Evolutionary conservation across 2,329 filamentous ascomycete genomes (phyloP), one percentile per base, ranked within the genome.

Genomic region (Aspergillus aculeatus): DNA sequence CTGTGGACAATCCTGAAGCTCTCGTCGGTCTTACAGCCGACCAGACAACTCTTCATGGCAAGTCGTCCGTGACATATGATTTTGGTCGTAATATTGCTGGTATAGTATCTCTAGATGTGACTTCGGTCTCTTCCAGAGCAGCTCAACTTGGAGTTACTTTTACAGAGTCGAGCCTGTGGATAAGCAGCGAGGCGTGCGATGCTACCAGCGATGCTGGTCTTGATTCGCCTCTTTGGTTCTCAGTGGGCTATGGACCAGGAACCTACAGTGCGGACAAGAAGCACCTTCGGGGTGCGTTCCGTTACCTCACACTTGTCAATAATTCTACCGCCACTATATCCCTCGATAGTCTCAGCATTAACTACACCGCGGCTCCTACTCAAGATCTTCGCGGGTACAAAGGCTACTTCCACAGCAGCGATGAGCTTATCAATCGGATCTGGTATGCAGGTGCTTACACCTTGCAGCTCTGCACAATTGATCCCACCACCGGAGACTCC

Each of bases 391-490:
- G 76, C 41, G 75, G 76, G 7, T 83, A 83, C 62, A 77, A 75
- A 16, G 82, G 82, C 4, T 83, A 83, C 63, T 84, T 83, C 54
- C 74, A 82, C 64, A 80, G 75, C 62, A 77, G 74, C 35, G 80
- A 79, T 31, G 77, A 82, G 21, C 65, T 83, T 19, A 74, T 86
- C 56, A 85, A 86, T 64, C 74, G 76, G 23, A 81, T 84, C 29
- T 85, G 83, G 83, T 85, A 85, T 65, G 80, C 79, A 24, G 82
- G 79, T 24, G 81, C 81, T 5, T 83, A 81, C 62, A 85, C 83
- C 5, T 66, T 72, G 41, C 71, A 75, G 52, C 59, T 75, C 5
- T 72, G 69, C 54, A 72, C 71, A 3, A 71, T 75, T 54, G 63
- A 73, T 16, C 67, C 72, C 9, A 63, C 62, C 2, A 59, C 64